Percentiles rank a stretch among this genome's conserved stretches.
Evolutionary conservation across 768 basidiomycete genomes (phyloP).

Genomic region (Hygrocybe coccinea): DNA sequence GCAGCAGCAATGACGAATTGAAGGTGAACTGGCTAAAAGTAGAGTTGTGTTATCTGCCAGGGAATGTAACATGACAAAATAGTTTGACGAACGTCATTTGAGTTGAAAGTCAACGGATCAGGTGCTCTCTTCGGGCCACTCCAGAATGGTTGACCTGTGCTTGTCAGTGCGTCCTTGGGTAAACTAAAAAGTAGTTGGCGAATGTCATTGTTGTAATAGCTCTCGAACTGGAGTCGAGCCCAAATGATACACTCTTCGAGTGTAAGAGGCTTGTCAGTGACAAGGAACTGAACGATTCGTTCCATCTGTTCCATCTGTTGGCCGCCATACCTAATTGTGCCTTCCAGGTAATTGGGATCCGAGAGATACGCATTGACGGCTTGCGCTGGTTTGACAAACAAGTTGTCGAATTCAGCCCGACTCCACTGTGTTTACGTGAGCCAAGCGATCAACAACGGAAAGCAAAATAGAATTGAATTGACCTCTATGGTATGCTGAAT

Average conservation of each 20-base stretch:
- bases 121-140: slow-evolving; percentile 97
- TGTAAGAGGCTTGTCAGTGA: slow-evolving; percentile 87
- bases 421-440: slow-evolving; percentile 64
- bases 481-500: slow-evolving; percentile 98
- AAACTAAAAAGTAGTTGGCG: slow-evolving; percentile 89
- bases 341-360: slow-evolving; percentile 93
- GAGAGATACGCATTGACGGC: slow-evolving; percentile 95
- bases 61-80: background rate
- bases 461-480: background rate
- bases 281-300: slow-evolving; percentile 84
- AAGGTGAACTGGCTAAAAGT: slow-evolving; percentile 69
- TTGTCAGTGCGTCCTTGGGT: slow-evolving; percentile 90
- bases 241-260: slow-evolving; percentile 97
- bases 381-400: slow-evolving; percentile 92
- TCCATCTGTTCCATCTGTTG: slow-evolving; percentile 86
- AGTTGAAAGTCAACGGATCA: slow-evolving; percentile 81
- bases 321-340: slow-evolving; percentile 82
- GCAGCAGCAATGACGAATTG: slow-evolving; percentile 88
- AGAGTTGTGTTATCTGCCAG: slow-evolving; percentile 6
- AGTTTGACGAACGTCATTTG: slow-evolving; percentile 67
- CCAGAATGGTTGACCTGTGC: slow-evolving; percentile 96
- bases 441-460: background rate
- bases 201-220: slow-evolving; percentile 89
- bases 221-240: slow-evolving; percentile 94
- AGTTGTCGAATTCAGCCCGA: slow-evolving; percentile 83